These are phyloP conservation scores for Xylariaceae sp. DNA, from an alignment of 2,329 filamentous ascomycete genomes.

Conservation along the genomic window DNA sequence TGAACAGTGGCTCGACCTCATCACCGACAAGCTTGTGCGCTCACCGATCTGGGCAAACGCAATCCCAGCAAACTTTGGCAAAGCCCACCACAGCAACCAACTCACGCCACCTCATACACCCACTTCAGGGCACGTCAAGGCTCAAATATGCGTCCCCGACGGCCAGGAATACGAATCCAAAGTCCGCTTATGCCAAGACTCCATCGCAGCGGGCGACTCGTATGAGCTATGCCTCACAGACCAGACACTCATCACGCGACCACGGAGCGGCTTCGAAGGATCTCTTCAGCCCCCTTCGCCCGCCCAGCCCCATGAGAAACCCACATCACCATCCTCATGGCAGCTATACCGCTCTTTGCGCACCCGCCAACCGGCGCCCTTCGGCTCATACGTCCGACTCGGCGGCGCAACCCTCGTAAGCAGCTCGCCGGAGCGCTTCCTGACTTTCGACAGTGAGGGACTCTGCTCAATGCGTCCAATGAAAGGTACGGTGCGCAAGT, in stretches of 20 bases:
- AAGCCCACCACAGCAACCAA: conserved; percentile 19
- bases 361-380: conserved; percentile 78
- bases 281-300: conserved; percentile 59
- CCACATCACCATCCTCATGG: conserved; percentile 62
- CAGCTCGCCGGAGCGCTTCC: conserved; percentile 88
- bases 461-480: conserved; percentile 86
- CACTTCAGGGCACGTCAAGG: conserved; percentile 25
- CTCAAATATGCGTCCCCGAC: conserved; percentile 49
- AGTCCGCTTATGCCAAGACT: conserved; percentile 72
- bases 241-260: conserved; percentile 68
- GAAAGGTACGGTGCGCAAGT: conserved; percentile 94
- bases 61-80: conserved; percentile 19
- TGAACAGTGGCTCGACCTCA: conserved; percentile 55
- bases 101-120: conserved; percentile 43
- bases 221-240: conserved; percentile 87
- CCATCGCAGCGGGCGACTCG: conserved; percentile 78
- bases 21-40: conserved; percentile 41
- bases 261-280: conserved; percentile 38
- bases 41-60: conserved; percentile 45
- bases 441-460: conserved; percentile 62
- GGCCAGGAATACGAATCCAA: conserved; percentile 66
- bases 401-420: conserved; percentile 74
- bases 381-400: conserved; percentile 81
- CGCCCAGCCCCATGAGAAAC: conserved; percentile 45
- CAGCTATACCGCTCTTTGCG: conserved; percentile 74